phyloP scores from a whole-genome alignment of 257 asterid species.

The Nicotiana knightiana region DNA sequence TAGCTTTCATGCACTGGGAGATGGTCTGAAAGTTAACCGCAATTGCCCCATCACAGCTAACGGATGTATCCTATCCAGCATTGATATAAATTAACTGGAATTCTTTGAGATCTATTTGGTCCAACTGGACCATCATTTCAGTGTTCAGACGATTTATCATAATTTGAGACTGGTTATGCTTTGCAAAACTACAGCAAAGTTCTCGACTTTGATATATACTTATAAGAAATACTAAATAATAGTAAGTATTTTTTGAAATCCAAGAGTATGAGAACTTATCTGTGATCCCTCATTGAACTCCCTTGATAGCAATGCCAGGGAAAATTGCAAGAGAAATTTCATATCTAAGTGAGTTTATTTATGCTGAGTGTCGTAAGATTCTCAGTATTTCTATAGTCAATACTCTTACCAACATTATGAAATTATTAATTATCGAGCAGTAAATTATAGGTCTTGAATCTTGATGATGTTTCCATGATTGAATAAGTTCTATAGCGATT shows the following conservation, averaged over 20 bases:
- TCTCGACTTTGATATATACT: too few species aligned
- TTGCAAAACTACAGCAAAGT: not conserved
- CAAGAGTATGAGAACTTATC: not conserved
- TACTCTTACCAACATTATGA: not conserved
- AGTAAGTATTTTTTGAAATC: not conserved
- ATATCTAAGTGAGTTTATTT: not conserved
- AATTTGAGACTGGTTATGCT: not conserved
- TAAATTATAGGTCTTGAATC: not conserved
- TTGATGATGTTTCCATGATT: not conserved
- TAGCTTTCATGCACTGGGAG: too few species aligned
- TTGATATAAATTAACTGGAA: not conserved
- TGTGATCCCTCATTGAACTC: not conserved
- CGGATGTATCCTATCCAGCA: not conserved
- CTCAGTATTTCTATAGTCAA: not conserved
- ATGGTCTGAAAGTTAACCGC: not conserved
- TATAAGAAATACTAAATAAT: not conserved
- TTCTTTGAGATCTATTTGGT: not conserved
- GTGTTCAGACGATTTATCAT: not conserved
- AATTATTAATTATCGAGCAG: not conserved
- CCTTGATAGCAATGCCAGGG: not conserved
- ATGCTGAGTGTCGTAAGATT: not conserved
- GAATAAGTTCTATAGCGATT: not conserved
- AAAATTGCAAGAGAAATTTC: not conserved
- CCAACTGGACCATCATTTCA: too few species aligned
- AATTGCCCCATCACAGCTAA: not conserved